Conservation (phyloP, 192 early-diverging fungal genomes). For the Coemansia sp. region DNA sequence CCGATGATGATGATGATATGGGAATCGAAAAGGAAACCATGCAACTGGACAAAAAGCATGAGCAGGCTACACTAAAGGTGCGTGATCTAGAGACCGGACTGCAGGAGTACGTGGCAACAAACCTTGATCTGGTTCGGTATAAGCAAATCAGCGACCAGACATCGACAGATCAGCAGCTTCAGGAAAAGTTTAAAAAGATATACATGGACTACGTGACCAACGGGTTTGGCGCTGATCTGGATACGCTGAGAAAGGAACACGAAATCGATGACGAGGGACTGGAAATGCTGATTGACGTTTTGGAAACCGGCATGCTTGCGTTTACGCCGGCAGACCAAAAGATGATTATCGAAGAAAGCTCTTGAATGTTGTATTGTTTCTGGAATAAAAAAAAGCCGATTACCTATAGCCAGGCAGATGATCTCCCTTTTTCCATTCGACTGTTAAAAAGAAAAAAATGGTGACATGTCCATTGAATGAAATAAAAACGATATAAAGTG, state of each 20-base stretch:
- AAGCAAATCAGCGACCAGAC: background rate
- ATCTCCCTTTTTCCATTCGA: no score
- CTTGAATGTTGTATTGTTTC: no score
- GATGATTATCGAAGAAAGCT: slow-evolving; percentile 29
- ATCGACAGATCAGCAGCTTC: slow-evolving; percentile 12
- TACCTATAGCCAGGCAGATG: no score
- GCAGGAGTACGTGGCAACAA: slow-evolving; percentile 32
- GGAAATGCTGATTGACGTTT: slow-evolving; percentile 42
- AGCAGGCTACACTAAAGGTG: slow-evolving; percentile 9
- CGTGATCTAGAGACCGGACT: slow-evolving; percentile 14
- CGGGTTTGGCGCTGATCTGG: slow-evolving; percentile 47
- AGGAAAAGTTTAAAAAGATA: slow-evolving; percentile 36
- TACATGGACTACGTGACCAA: slow-evolving; percentile 50
- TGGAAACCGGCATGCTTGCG: slow-evolving; percentile 34
- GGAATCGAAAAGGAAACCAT: slow-evolving; percentile 11
- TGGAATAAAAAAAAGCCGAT: no score
- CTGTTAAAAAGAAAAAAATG: no score
- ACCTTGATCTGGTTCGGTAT: slow-evolving; percentile 31
- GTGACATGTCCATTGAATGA: no score
- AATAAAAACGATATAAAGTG: no score
- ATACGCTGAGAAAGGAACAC: slow-evolving; percentile 37
- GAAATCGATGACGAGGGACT: slow-evolving; percentile 37
- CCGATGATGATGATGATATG: no score
- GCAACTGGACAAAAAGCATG: slow-evolving; percentile 17
- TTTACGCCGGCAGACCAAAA: slow-evolving; percentile 32